These are phyloP conservation scores for Hyphopichia pseudoburtonii DNA, from an alignment of 1,139 yeast species.

Conservation along the genomic window DNA sequence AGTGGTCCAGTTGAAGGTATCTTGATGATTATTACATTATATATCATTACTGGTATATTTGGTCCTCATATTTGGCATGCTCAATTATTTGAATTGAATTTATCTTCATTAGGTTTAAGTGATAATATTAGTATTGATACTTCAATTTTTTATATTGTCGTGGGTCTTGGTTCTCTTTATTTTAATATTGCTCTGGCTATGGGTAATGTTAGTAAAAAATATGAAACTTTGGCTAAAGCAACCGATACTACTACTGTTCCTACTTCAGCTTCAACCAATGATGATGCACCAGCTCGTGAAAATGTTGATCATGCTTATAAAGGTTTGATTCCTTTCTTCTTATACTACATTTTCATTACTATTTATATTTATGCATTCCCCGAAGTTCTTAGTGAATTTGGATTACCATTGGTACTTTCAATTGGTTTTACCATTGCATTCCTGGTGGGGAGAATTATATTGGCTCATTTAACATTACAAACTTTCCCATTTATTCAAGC, in stretches of 20 bases:
- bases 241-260: slow-evolving; percentile 7
- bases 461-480: slow-evolving; percentile 83
- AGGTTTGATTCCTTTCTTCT: slow-evolving; percentile 72
- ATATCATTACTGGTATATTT: slow-evolving; percentile 59
- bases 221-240: slow-evolving; percentile 26
- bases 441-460: slow-evolving; percentile 83
- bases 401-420: slow-evolving; percentile 63
- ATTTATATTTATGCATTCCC: slow-evolving; percentile 48
- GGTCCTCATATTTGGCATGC: slow-evolving; percentile 73
- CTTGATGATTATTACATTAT: slow-evolving; percentile 57
- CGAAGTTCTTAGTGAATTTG: slow-evolving; percentile 46
- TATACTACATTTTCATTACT: slow-evolving; percentile 58
- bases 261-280: slow-evolving; percentile 2
- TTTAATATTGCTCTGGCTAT: slow-evolving; percentile 76
- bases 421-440: slow-evolving; percentile 80
- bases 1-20: slow-evolving; percentile 98
- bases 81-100: slow-evolving; percentile 31
- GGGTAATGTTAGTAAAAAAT: slow-evolving; percentile 61
- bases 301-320: slow-evolving; percentile 47
- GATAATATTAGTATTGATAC: slow-evolving; percentile 27
- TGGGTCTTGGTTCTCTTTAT: slow-evolving; percentile 57
- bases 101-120: slow-evolving; percentile 30
- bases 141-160: slow-evolving; percentile 43
- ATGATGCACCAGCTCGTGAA: slow-evolving; percentile 13
- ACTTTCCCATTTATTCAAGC: slow-evolving; percentile 70